Evolutionary conservation across 1,139 yeast species (phyloP).

Genomic region (Candida tropicalis): DNA sequence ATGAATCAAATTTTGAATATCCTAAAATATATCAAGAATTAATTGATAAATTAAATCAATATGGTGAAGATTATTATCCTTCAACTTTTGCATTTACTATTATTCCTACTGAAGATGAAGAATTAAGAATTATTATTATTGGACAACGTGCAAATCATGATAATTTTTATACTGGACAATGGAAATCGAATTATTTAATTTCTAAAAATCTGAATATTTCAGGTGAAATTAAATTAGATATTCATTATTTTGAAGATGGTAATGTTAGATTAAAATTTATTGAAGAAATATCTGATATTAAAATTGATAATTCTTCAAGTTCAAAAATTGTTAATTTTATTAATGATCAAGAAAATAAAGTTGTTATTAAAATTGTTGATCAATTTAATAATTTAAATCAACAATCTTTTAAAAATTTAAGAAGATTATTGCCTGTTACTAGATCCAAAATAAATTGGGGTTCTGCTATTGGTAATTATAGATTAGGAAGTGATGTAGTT

Average conservation of each 20-base stretch:
- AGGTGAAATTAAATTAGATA: constrained; percentile 68
- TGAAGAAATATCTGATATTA: constrained; percentile 35
- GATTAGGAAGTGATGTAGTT: constrained; percentile 85
- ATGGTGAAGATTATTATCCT: constrained; percentile 56
- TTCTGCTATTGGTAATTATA: constrained; percentile 84
- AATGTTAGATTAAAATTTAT: constrained; percentile 76
- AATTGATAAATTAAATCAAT: constrained; percentile 32
- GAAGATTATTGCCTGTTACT: constrained; percentile 91
- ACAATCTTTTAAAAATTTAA: constrained; percentile 74
- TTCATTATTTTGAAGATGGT: constrained; percentile 96
- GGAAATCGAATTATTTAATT: constrained; percentile 71
- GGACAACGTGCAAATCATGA: constrained; percentile 75
- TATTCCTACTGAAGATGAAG: constrained; percentile 35
- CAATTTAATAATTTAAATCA: constrained; percentile 78
- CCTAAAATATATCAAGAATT: constrained; percentile 37
- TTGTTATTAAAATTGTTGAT: constrained; percentile 62
- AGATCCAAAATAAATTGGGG: constrained; percentile 96
- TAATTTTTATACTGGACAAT: constrained; percentile 88
- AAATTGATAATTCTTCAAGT: constrained; percentile 19
- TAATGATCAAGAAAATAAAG: constrained; percentile 57
- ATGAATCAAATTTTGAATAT: constrained; percentile 25
- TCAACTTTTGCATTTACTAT: constrained; percentile 50
- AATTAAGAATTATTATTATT: constrained; percentile 51
- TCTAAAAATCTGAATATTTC: constrained; percentile 34
- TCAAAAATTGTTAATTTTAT: constrained; percentile 53